These are phyloP conservation scores for Phytophthora idaei DNA, from an alignment of 352 stramenopile genomes.

Conservation along the genomic window DNA sequence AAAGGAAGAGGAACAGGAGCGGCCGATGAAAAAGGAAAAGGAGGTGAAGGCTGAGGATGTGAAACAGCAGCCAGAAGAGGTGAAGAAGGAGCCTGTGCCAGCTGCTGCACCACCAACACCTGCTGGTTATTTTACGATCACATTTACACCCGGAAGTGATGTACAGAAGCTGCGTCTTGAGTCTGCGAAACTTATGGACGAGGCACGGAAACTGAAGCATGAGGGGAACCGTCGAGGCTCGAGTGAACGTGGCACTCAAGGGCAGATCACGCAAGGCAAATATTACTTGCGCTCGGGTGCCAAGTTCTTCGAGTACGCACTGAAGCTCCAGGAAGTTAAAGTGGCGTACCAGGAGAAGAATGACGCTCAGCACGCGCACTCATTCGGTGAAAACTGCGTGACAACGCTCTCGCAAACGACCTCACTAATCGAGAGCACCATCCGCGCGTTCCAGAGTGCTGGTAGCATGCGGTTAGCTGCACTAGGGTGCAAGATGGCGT, in stretches of 20 bases:
- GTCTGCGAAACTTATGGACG: slow-evolving; percentile 60
- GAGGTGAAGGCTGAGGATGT: slow-evolving; percentile 46
- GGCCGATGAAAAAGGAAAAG: slow-evolving; percentile 34
- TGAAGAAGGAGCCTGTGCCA: slow-evolving; percentile 36
- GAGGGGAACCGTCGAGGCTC: slow-evolving; percentile 71
- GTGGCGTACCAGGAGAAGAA: slow-evolving; percentile 75
- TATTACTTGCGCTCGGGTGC: slow-evolving; percentile 78
- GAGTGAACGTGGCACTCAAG: slow-evolving; percentile 43
- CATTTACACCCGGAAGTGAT: slow-evolving; percentile 45
- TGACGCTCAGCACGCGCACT: slow-evolving; percentile 63
- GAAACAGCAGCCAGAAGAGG: slow-evolving; percentile 33
- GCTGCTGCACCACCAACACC: slow-evolving; percentile 1
- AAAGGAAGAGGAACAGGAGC: slow-evolving; percentile 35
- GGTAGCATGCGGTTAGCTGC: slow-evolving; percentile 68
- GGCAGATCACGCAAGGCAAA: slow-evolving; percentile 66
- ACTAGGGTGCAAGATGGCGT: slow-evolving; percentile 82
- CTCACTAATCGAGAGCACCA: slow-evolving; percentile 81
- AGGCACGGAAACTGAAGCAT: slow-evolving; percentile 81
- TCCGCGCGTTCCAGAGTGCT: slow-evolving; percentile 65
- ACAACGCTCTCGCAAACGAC: slow-evolving; percentile 79
- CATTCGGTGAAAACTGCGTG: slow-evolving; percentile 68
- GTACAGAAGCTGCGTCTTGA: slow-evolving; percentile 58
- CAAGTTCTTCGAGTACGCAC: slow-evolving; percentile 86
- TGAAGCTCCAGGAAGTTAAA: slow-evolving; percentile 84
- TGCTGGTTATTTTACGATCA: slow-evolving; percentile 56